Conservation (phyloP, 2,329 filamentous ascomycete species). For the Corniculantispora saksenae region DNA sequence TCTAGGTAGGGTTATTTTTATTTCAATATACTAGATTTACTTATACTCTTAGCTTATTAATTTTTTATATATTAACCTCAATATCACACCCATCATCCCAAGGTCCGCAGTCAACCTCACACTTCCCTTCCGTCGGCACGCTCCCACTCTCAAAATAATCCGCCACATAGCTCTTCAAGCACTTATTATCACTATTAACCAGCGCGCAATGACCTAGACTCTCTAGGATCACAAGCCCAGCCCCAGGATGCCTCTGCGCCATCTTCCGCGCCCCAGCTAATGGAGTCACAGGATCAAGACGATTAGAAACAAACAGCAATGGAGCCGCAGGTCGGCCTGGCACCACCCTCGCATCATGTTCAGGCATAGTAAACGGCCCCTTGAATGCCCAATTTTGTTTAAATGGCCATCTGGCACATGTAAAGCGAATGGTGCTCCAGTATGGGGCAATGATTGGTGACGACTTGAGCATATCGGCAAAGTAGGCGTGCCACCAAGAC, state of each 20-base stretch:
- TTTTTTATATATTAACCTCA: too few relatives aligned
- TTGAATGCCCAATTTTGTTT: conserved; percentile 35
- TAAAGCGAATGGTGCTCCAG: conserved; percentile 31
- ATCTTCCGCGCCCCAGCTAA: conserved; percentile 34
- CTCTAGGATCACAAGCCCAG: conserved; percentile 27
- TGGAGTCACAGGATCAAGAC: conserved; percentile 43
- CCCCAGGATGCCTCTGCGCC: conserved; percentile 25
- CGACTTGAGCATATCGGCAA: conserved; percentile 20
- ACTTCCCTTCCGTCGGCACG: too few relatives aligned
- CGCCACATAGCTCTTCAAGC: too few relatives aligned
- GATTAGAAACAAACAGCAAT: conserved; percentile 39
- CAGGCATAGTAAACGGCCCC: conserved; percentile 24
- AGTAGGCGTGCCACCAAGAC: conserved; percentile 4
- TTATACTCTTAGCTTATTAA: too few relatives aligned
- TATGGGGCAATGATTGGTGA: conserved; percentile 24
- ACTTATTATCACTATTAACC: conserved; percentile 12
- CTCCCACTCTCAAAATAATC: too few relatives aligned
- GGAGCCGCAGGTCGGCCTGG: conserved; percentile 34
- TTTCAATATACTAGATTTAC: too few relatives aligned
- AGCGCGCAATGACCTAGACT: conserved; percentile 25
- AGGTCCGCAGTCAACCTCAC: too few relatives aligned
- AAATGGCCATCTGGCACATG: conserved; percentile 34
- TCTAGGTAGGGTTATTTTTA: too few relatives aligned
- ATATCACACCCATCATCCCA: too few relatives aligned
- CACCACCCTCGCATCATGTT: conserved; percentile 14